Evolutionary conservation across 2,329 filamentous ascomycete genomes (phyloP).

Genomic region (Fusarium gaditjirri): DNA sequence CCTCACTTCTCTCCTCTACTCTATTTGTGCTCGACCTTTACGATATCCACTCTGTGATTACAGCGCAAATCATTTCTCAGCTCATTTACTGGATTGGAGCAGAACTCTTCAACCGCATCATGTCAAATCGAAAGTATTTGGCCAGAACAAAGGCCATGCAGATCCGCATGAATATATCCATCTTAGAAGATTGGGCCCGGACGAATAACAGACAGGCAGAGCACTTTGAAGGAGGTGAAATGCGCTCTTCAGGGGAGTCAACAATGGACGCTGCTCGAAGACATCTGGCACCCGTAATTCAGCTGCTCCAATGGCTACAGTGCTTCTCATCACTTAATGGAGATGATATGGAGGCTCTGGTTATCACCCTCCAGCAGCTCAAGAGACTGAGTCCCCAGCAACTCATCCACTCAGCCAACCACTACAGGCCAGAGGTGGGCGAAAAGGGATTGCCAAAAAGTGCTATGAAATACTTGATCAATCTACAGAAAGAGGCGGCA

Average conservation of each 20-base stretch:
- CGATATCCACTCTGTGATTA: conserved; percentile 97
- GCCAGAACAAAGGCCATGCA: conserved; percentile 99
- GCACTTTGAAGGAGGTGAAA: conserved; percentile 93
- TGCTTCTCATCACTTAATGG: conserved; percentile 91
- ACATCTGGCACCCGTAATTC: conserved; percentile 90
- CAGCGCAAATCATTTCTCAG: conserved; percentile 89
- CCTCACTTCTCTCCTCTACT: conserved; percentile 92
- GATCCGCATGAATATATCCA: conserved; percentile 98
- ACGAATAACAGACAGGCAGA: conserved; percentile 94
- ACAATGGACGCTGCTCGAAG: conserved; percentile 85
- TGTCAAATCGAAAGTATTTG: conserved; percentile 94
- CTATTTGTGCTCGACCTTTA: conserved; percentile 98
- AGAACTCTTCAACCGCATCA: conserved; percentile 96
- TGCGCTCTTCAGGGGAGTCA: conserved; percentile 83
- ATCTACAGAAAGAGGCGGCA: conserved; percentile 79
- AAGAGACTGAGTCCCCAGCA: conserved; percentile 87
- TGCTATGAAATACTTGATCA: conserved; percentile 85
- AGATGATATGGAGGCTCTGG: conserved; percentile 88
- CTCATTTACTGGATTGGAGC: conserved; percentile 96
- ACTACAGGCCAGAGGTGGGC: conserved; percentile 94
- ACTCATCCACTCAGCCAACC: conserved; percentile 88
- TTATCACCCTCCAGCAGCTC: conserved; percentile 89
- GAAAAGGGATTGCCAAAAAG: conserved; percentile 92
- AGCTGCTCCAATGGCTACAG: conserved; percentile 96
- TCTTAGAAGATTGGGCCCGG: conserved; percentile 94